These are phyloP conservation scores for Neofusicoccum kwambonambiense DNA, from an alignment of 2,329 filamentous ascomycete species.

Conservation along the genomic window DNA sequence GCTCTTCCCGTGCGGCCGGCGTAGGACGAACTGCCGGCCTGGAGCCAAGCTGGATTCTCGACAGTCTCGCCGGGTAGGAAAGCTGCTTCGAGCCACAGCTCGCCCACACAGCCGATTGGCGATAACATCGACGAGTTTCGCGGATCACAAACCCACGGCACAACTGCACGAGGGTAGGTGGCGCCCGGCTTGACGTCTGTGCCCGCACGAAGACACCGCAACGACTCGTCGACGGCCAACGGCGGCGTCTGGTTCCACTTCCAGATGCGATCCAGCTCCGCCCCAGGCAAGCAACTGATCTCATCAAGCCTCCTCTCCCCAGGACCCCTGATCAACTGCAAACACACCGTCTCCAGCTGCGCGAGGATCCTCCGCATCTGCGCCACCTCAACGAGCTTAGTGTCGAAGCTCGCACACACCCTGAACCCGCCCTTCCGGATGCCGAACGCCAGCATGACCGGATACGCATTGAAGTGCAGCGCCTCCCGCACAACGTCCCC, in stretches of 20 bases:
- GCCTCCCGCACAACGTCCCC: constrained; percentile 60
- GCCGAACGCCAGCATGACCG: constrained; percentile 63
- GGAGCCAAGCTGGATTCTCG: constrained; percentile 34
- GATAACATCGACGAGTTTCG: constrained; percentile 38
- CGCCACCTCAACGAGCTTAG: constrained; percentile 53
- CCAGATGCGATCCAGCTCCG: constrained; percentile 46
- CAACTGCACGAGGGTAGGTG: neutral
- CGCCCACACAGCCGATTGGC: constrained; percentile 42
- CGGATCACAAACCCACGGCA: constrained; percentile 31
- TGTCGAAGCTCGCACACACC: constrained; percentile 65
- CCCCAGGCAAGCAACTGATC: constrained; percentile 39
- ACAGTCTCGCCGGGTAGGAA: constrained; percentile 29
- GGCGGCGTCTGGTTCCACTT: constrained; percentile 34
- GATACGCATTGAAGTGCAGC: constrained; percentile 57
- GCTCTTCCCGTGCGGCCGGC: constrained; percentile 18
- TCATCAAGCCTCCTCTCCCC: constrained; percentile 25
- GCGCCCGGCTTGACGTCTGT: constrained; percentile 34
- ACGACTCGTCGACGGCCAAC: constrained; percentile 29
- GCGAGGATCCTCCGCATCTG: constrained; percentile 55
- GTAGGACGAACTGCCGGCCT: constrained; percentile 31
- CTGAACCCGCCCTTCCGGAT: constrained; percentile 56
- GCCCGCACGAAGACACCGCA: neutral
- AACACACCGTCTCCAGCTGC: constrained; percentile 52
- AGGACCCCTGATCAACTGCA: constrained; percentile 42
- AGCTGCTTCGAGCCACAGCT: constrained; percentile 44